These are phyloP conservation scores for Russula ochroleuca DNA, from an alignment of 768 basidiomycete species.

Conservation along the genomic window DNA sequence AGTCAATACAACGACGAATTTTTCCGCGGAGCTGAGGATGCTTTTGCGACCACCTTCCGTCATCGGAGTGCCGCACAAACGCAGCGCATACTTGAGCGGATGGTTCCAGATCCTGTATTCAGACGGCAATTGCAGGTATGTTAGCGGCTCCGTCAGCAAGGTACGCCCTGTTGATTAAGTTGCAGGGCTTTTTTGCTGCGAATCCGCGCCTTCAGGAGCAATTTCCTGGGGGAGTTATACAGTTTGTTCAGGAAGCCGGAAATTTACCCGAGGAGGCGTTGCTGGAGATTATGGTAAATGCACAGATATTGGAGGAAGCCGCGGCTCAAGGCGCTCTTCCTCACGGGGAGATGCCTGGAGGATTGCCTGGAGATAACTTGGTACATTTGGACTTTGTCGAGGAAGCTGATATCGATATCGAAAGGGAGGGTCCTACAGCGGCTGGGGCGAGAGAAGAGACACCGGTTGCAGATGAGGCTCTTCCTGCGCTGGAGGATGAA, in stretches of 20 bases:
- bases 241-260: constrained; percentile 35
- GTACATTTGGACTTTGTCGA: constrained; percentile 21
- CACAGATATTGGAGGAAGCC: constrained; percentile 24
- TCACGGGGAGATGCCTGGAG: constrained; percentile 27
- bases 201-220: constrained; percentile 50
- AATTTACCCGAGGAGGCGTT: constrained; percentile 26
- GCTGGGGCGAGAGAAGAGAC: not conserved
- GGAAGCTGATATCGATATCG: constrained; percentile 8
- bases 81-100: constrained; percentile 49
- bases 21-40: constrained; percentile 62
- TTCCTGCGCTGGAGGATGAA: not conserved
- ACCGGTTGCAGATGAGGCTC: not conserved
- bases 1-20: constrained; percentile 69
- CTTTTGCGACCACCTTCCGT: constrained; percentile 35
- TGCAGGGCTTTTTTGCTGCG: constrained; percentile 51
- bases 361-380: constrained; percentile 26
- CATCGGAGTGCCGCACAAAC: constrained; percentile 44
- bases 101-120: constrained; percentile 55
- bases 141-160: not conserved
- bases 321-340: constrained; percentile 15
- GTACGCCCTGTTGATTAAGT: not conserved
- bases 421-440: not conserved
- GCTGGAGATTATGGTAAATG: constrained; percentile 21
- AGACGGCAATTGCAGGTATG: constrained; percentile 54
- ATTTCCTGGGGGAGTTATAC: constrained; percentile 62